Base-by-base conservation (phyloP, 2,329 filamentous ascomycete genomes). In the Periglandula ipomoeae region DNA sequence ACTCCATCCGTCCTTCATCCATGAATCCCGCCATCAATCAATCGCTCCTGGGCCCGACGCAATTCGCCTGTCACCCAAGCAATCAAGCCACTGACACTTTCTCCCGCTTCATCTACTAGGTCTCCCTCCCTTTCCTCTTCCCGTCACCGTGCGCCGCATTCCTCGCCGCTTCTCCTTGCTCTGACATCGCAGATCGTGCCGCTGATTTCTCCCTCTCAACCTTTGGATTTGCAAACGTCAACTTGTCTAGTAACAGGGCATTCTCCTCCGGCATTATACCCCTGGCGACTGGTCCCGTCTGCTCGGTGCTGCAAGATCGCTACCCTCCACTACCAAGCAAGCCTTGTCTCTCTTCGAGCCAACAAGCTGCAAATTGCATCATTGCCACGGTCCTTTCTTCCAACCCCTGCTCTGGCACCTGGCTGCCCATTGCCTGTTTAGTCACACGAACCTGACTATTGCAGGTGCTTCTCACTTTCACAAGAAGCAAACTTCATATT, bases 401-500 rank as follows among this genome's bases (percentile, higher is more conserved):
- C 39, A 23, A n/a, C 23, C 39, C 32, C 44, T 34, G 38, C 22
- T 46, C 23, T 24, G 20, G 19, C 32, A 32, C 30, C 19, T 39
- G 17, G 26, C 37, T 42, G 35, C 26, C 39, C 22, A 11, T 43
- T 45, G 27, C 42, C 43, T 17, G 37, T 40, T 17, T 34, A 24
- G 42, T 46, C 47, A 45, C 47, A 45, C 47, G 37, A 45, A 46
- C 35, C 37, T 30, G 41, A 11, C 39, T 19, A 44, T 38, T 43
- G 32, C n/a, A 27, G 27, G 17, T 23, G 5, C 23, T 24, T 20
- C 17, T 30, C 17, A 44, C 34, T 40, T 23, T 26, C 35, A n/a
- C 34, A 20, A 38, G 32, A 37, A 35, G 46, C 44, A 39, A 46
- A 17, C 34, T 32, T 46, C 19, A 26, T 35, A 34, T 44, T 19